Base-by-base conservation (phyloP, 2,329 filamentous ascomycete genomes). In the Podosphaera aphanis region DNA sequence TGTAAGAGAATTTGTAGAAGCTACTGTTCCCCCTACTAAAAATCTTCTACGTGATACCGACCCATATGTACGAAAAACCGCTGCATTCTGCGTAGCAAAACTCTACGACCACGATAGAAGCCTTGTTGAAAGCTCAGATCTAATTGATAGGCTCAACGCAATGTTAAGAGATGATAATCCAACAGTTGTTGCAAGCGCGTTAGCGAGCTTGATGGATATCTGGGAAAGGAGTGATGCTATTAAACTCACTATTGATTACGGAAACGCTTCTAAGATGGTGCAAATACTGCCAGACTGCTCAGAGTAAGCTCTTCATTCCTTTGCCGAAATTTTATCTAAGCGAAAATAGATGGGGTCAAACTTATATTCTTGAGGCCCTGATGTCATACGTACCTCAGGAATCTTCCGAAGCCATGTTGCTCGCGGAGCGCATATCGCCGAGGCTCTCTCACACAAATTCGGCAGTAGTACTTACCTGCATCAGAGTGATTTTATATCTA, bases 331-430 rank as follows among this genome's bases (percentile, higher is more conserved):
- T 45, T n/a, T n/a, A 25, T 38, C 50, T 41, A 36, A 35, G 39
- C 33, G 13, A 16, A 40, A 52, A 49, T 53, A 92, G 83, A 70
- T 98, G 90, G 90, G 88, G 90, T 37, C 90, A 98, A 66, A 94
- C 88, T 19, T 98, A 98, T 61, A 95, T 98, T 47, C 71, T 98
- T 7, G 90, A 98, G 64, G 86, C 90, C 18, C 70, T 98, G 56
- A 95, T 95, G 82, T 90, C 88, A 19, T 98, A 95, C 59, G 82
- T 95, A 13, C 90, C 90, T 5, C 84, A 93, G 62, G 86, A 95
- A 56, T 79, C 79, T 0, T 73, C 77, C 33, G 90, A 98, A 63
- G 88, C 90, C 3, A 71, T 84, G 5, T 69, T 98, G 15, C 70
- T 98, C 36, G 90, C 90, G 10, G 90, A 98, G 62, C 77, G 90